Evolutionary conservation across 345 rosid species (phyloP).

Genomic region (Garcia nutans): DNA sequence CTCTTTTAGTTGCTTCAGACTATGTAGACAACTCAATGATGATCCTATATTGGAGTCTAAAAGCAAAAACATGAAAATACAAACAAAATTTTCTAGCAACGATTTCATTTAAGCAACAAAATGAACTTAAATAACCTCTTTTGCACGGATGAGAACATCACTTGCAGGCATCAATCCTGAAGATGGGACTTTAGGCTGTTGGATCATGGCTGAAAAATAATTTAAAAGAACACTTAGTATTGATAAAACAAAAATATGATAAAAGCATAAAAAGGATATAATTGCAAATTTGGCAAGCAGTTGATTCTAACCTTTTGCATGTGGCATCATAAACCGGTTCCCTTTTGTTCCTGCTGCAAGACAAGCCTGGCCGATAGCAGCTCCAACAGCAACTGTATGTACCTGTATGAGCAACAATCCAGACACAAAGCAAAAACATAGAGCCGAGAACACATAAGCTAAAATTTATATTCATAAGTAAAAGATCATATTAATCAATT

Average conservation of each 20-base stretch:
- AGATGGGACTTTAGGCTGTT: conserved; percentile 82
- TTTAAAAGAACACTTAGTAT: conserved; percentile 13
- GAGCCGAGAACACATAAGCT: neutral
- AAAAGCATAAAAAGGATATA: conserved; percentile 1
- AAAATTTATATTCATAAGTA: neutral
- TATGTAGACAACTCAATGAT: neutral
- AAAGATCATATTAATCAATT: neutral
- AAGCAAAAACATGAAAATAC: neutral
- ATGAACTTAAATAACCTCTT: conserved; percentile 55
- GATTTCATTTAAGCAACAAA: neutral
- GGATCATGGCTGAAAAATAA: conserved; percentile 68
- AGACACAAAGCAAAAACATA: neutral
- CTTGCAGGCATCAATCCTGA: conserved; percentile 85
- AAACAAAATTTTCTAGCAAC: neutral
- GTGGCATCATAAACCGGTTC: conserved; percentile 84
- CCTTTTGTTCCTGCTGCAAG: conserved; percentile 84
- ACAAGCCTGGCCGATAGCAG: conserved; percentile 81
- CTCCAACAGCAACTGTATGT: conserved; percentile 73
- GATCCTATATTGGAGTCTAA: neutral
- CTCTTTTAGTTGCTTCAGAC: neutral
- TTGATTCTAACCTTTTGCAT: conserved; percentile 63
- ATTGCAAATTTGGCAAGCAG: conserved; percentile 3
- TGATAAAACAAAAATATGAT: neutral
- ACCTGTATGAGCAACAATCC: conserved; percentile 43
- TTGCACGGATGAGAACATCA: conserved; percentile 79